Base-by-base conservation (phyloP, 2,329 filamentous ascomycete genomes). In the Cordyceps tenuipes region DNA sequence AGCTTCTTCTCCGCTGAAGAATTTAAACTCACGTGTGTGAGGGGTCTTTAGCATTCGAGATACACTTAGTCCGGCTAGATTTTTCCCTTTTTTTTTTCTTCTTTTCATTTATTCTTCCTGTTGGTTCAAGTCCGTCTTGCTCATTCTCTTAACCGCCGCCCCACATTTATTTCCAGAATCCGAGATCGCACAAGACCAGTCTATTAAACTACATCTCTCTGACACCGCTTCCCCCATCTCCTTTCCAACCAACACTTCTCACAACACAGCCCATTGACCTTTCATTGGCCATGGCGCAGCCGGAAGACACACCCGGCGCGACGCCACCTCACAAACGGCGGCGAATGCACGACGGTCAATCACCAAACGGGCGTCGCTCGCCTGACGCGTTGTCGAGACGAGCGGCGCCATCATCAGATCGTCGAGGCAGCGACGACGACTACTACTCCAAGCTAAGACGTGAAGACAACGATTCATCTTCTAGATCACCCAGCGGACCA, bases 281-380 rank as follows among this genome's bases (percentile, higher is more conserved):
- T 29, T 4, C 2, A 21, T 23, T 8, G 26, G 41, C 55, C 56
- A 75, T 75, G 73, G 66, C 67, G 52, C 66, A 67, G 19, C 65
- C 66, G 44, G 64, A 68, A 44, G 67, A 70, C 21, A 63, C 59
- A 41, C 65, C 65, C 10, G 65, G 61, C n/a, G 61, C 63, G 23
- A 66, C 68, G 26, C 67, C 70, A 46, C 65, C 66, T 15, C 64
- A 61, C 29, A 75, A 75, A 64, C 68, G 72, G 53, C 71, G 68
- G 51, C 72, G 68, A 63, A 73, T 71, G 3, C 63, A 65, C 31
- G 66, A 69, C 51, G 67, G 66, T 41, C 69, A 69, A 12, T 67
- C 68, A 1, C 66, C 66, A 15, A 63, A 36, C 12, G 15, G 39
- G 66, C 15, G 70, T 50, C 63, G 64, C 57, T 65, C 68, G 8